These are phyloP conservation scores for Artomyces pyxidatus DNA, from an alignment of 768 basidiomycete species.

Conservation along the genomic window DNA sequence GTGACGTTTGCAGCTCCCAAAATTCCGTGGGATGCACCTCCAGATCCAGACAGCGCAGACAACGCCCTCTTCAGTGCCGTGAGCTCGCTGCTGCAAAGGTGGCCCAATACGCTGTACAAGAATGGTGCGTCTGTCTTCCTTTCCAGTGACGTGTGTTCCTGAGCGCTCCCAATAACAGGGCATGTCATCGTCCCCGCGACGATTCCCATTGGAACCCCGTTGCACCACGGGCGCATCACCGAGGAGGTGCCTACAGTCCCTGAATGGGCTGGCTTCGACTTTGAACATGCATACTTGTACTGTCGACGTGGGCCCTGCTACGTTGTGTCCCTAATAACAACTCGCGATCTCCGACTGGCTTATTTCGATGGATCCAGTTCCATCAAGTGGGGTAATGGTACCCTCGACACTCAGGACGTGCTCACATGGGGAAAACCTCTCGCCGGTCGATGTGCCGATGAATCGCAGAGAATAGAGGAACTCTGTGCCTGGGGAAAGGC, in stretches of 20 bases:
- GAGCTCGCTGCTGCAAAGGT: constrained; percentile 28
- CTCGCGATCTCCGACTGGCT: constrained; percentile 6
- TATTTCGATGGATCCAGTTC: constrained; percentile 10
- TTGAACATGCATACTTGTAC: constrained; percentile 6
- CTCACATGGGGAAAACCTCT: constrained; percentile 23
- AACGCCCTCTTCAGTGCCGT: constrained; percentile 29
- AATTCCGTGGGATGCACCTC: constrained; percentile 16
- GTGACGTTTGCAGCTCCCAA: too few relatives aligned
- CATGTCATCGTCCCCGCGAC: constrained; percentile 8
- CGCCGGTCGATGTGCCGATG: constrained; percentile 15
- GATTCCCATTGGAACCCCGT: constrained; percentile 8
- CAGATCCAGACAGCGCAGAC: constrained; percentile 22
- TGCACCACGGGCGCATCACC: constrained; percentile 9
- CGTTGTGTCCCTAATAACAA: constrained; percentile 4
- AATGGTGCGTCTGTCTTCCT: constrained; percentile 6
- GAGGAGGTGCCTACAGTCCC: constrained; percentile 5
- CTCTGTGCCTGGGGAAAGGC: constrained; percentile 27
- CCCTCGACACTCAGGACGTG: constrained; percentile 30
- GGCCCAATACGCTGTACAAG: constrained; percentile 27
- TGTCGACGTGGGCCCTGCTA: background rate
- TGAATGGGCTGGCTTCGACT: constrained; percentile 14
- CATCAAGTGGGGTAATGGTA: constrained; percentile 18
- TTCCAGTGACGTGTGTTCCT: too few relatives aligned
- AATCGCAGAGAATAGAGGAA: constrained; percentile 20
- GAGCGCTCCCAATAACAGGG: constrained; percentile 3